These are phyloP conservation scores for Parasitella parasitica DNA, from an alignment of 371 early-diverging fungal species.

Conservation along the genomic window DNA sequence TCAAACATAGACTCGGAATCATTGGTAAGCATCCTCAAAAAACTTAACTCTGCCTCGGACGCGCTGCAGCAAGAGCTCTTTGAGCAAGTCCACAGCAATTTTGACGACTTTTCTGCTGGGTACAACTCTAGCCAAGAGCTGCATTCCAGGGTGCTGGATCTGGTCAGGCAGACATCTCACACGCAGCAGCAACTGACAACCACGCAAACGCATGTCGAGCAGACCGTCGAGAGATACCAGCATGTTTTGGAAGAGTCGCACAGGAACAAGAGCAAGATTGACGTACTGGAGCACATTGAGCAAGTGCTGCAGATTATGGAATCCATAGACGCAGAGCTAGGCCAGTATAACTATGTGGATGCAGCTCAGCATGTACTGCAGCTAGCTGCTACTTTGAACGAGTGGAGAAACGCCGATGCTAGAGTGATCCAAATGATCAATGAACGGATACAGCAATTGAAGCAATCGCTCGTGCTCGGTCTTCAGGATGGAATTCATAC, in stretches of 20 bases:
- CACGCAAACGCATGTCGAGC: neutral
- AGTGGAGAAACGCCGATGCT: neutral
- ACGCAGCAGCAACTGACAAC: neutral
- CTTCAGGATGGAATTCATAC: slow-evolving; percentile 13
- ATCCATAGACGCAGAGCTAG: neutral
- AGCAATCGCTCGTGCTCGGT: neutral
- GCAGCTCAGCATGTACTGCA: neutral
- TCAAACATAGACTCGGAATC: slow-evolving; percentile 1
- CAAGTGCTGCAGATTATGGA: slow-evolving; percentile 1
- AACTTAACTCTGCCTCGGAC: slow-evolving; percentile 14
- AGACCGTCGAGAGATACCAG: slow-evolving; percentile 14
- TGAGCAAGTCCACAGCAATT: slow-evolving; percentile 9
- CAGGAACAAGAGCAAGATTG: slow-evolving; percentile 14
- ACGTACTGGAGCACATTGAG: slow-evolving; percentile 10
- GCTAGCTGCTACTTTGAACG: neutral
- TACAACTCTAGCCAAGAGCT: slow-evolving; percentile 11
- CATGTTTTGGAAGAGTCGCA: slow-evolving; percentile 3
- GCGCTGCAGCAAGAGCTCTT: slow-evolving; percentile 20
- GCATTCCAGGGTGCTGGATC: neutral
- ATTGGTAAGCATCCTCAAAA: slow-evolving; percentile 2
- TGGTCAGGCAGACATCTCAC: slow-evolving; percentile 1
- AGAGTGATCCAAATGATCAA: neutral
- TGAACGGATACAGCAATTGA: neutral
- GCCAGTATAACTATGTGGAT: neutral
- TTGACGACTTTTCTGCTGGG: slow-evolving; percentile 12